A percentile compares a stretch with the other conserved stretches of the same genome.
phyloP scores from a whole-genome alignment of 805 yeast genomes.

The Jamesozyma jinghongensis region DNA sequence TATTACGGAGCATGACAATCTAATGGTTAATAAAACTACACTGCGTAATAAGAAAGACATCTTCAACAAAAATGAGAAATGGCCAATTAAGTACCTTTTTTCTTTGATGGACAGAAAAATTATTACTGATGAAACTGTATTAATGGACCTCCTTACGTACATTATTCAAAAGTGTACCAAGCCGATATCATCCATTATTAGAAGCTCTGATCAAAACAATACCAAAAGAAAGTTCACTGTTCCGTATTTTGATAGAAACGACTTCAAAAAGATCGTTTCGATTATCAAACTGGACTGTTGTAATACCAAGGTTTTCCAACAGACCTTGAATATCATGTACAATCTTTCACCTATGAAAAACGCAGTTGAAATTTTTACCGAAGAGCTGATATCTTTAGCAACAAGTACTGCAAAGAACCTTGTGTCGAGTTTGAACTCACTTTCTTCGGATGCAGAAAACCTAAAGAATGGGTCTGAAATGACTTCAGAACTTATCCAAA shows the following conservation, averaged over 20 bases:
- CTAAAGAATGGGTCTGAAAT: slow-evolving; percentile 37
- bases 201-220: slow-evolving; percentile 29
- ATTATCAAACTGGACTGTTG: slow-evolving; percentile 76
- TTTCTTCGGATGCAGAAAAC: slow-evolving; percentile 38
- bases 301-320: slow-evolving; percentile 74
- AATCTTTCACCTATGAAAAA: slow-evolving; percentile 54
- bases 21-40: slow-evolving; percentile 31
- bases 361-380: slow-evolving; percentile 56
- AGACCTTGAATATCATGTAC: slow-evolving; percentile 73
- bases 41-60: slow-evolving; percentile 30
- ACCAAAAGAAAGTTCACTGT: slow-evolving; percentile 33
- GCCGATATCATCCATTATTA: slow-evolving; percentile 51
- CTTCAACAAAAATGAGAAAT: slow-evolving; percentile 36
- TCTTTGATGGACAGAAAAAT: slow-evolving; percentile 50
- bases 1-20: slow-evolving; percentile 62
- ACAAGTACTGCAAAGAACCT: slow-evolving; percentile 46
- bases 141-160: slow-evolving; percentile 69
- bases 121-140: slow-evolving; percentile 61
- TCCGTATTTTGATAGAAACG: slow-evolving; percentile 56
- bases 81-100: slow-evolving; percentile 65
- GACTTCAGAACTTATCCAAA: slow-evolving; percentile 46
- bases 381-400: slow-evolving; percentile 58
- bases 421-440: slow-evolving; percentile 43
- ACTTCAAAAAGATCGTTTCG: slow-evolving; percentile 53
- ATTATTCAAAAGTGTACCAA: slow-evolving; percentile 70